Base-by-base conservation (phyloP, 228 moss, liverwort and hornwort genomes). In the Sphagnum fallax region DNA sequence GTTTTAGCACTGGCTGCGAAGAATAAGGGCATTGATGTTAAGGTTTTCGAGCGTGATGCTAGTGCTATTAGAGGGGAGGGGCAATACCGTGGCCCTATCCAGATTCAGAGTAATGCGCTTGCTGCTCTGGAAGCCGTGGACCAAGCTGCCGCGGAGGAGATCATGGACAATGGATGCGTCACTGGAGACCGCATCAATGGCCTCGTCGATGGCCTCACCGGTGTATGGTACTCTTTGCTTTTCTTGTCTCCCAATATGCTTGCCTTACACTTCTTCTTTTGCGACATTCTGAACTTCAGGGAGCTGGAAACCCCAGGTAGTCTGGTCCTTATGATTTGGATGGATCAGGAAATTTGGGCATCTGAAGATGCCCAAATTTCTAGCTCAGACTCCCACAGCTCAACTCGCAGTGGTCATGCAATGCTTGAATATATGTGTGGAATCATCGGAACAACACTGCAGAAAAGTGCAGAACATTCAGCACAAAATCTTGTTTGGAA, bases 181-280 rank as follows among this genome's bases (percentile, higher is more conserved):
- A 94, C 98, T 0, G 98, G 98, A 5, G 93, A 98, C 75, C 92
- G 90, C 16, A 98, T 98, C 70, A 98, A 94, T 75, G 92, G 94
- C 61, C 82, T 98, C 10, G 85, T 87, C 6, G 92, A 94, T 58
- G 94, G 98, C 5, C 74, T 98, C 64, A 82, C 87, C 0, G 92
- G 98, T 4, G 83, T 78, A 50, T 98, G 93, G 98, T 98, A 87
- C 73, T 51, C 8, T 12, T 66, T 15, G 16, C 66, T 66, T 49
- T 61, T 60, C 32, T 13, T 15, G 16, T 18, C 8, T 47, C 16
- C 16, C 13, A 68, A 51, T n/a, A 32, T 32, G 32, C n/a, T 66
- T 66, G 32, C 49, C 8, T 66, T 6, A n/a, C 66, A 11, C 59
- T 60, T 60, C 59, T 3, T 32, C 2, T 32, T 32, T 32, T 32